phyloP scores from a whole-genome alignment of 1,284 basidiomycete genomes.

The Melampsora abietis-canadensis region DNA sequence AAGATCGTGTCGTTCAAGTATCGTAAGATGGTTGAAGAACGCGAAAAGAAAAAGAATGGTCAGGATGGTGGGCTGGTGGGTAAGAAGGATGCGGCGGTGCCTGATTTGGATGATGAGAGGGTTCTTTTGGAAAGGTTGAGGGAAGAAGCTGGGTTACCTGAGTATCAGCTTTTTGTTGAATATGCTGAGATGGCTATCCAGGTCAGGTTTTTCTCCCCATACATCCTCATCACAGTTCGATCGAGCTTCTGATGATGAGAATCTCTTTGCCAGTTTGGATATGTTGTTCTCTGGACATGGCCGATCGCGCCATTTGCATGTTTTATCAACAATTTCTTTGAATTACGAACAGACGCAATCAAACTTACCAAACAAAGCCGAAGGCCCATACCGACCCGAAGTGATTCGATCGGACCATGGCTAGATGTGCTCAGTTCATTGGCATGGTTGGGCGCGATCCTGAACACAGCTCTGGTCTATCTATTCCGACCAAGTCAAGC shows the following conservation, averaged over 20 bases:
- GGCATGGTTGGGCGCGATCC: constrained; percentile 78
- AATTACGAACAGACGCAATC: constrained; percentile 87
- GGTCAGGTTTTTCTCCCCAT: not conserved
- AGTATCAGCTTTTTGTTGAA: constrained; percentile 59
- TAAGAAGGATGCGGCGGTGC: not conserved
- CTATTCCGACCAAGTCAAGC: constrained; percentile 63
- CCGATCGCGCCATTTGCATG: constrained; percentile 66
- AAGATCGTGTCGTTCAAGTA: constrained; percentile 54
- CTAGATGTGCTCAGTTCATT: constrained; percentile 66
- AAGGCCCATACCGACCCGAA: constrained; percentile 76
- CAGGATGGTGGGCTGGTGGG: not conserved
- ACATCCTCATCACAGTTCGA: not conserved
- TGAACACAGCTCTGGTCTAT: constrained; percentile 79
- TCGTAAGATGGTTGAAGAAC: constrained; percentile 9
- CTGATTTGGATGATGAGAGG: constrained; percentile 29
- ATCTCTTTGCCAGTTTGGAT: constrained; percentile 67
- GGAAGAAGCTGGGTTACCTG: constrained; percentile 72
- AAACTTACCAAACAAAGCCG: constrained; percentile 85
- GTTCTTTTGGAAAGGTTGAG: constrained; percentile 58
- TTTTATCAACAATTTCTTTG: constrained; percentile 58
- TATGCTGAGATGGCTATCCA: constrained; percentile 90
- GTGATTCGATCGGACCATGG: constrained; percentile 92
- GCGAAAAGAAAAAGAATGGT: constrained; percentile 13
- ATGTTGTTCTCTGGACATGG: constrained; percentile 90
- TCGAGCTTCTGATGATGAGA: not conserved